phyloP scores from a whole-genome alignment of 2,329 filamentous ascomycete genomes.

The Leptographium flavum region DNA sequence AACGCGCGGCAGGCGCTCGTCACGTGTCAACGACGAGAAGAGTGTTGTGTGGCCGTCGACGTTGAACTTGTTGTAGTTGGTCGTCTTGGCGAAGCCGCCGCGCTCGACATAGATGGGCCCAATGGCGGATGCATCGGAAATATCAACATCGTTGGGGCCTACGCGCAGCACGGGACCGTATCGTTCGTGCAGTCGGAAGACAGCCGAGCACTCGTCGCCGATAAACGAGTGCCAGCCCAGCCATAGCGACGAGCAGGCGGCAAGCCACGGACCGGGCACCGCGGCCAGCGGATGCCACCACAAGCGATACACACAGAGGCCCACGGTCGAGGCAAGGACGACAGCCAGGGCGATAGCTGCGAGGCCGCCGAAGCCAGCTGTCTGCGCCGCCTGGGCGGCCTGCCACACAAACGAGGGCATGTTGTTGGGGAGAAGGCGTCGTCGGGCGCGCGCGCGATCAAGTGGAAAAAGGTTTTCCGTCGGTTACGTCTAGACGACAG shows the following conservation, averaged over 20 bases:
- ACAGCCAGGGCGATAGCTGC: neutral
- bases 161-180: constrained; percentile 10
- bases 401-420: neutral
- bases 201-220: constrained; percentile 6
- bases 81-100: constrained; percentile 7
- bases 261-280: constrained; percentile 18
- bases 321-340: neutral
- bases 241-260: constrained; percentile 13
- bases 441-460: no score
- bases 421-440: neutral
- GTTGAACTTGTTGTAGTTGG: constrained; percentile 5
- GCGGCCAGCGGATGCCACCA: constrained; percentile 20
- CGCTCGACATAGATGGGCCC: constrained; percentile 5
- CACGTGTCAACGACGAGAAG: constrained; percentile 4
- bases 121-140: constrained; percentile 4
- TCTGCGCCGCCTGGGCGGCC: neutral
- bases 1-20: neutral
- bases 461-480: no score
- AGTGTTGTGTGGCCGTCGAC: constrained; percentile 7
- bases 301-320: constrained; percentile 21
- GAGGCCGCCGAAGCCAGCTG: neutral
- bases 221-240: constrained; percentile 5
- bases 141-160: constrained; percentile 7
- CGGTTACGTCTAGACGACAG: no score
- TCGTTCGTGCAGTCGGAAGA: constrained; percentile 4